phyloP scores from a whole-genome alignment of 768 basidiomycete genomes.

The Phaffia tasmanica region DNA sequence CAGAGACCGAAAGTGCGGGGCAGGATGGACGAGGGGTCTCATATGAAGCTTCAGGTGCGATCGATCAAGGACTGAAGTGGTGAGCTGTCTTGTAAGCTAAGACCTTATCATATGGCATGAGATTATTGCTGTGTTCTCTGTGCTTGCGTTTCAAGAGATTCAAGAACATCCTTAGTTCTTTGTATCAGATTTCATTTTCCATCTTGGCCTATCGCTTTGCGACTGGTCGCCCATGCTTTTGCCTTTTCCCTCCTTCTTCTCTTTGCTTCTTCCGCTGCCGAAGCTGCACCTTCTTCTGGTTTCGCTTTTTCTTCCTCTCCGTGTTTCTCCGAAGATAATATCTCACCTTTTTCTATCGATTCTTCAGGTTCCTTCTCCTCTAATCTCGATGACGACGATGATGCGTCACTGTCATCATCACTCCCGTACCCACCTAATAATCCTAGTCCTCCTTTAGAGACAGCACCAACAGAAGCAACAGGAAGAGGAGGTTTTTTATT shows the following conservation, averaged over 20 bases:
- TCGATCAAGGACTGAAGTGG: no score
- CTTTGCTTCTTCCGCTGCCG: not conserved
- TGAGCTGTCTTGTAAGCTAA: no score
- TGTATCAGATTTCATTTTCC: no score
- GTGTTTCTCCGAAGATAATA: not conserved
- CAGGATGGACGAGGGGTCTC: no score
- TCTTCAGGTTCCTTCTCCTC: conserved; percentile 14
- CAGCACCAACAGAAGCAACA: conserved; percentile 1
- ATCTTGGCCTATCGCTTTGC: not conserved
- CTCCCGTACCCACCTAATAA: conserved; percentile 25
- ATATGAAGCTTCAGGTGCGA: no score
- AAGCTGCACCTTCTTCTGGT: not conserved
- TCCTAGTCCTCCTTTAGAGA: not conserved
- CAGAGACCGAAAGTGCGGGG: not conserved
- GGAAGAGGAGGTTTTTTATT: not conserved
- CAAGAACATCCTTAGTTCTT: no score
- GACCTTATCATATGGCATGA: no score
- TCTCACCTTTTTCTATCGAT: conserved; percentile 1
- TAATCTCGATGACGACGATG: not conserved
- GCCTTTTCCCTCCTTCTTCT: conserved; percentile 13
- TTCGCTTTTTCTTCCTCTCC: not conserved
- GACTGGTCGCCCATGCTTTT: conserved; percentile 14
- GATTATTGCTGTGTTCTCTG: no score
- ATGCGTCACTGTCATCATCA: conserved; percentile 11
- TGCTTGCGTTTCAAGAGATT: no score